Evolutionary conservation across 2,329 filamentous ascomycete species (phyloP), one percentile per base, ranked within the genome.

Genomic region (Chrysoporthe austroafricana): DNA sequence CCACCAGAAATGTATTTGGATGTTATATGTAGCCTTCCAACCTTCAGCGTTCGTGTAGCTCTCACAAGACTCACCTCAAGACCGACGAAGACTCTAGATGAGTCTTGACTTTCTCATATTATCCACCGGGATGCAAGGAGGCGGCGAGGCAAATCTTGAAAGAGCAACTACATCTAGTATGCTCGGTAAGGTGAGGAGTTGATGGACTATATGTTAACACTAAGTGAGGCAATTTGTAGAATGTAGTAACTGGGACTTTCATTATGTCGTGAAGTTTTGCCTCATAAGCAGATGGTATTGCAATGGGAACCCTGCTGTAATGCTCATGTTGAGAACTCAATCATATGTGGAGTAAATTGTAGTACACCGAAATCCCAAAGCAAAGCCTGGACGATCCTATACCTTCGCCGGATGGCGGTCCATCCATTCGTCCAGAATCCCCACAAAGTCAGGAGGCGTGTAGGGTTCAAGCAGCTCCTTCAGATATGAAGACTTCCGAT

Each of bases 351-450:
- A 21, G 9, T 39, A 9, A 39, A 7, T 32, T 16, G 50, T 4
- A 34, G 14, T 32, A n/a, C 2, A 21, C 6, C 18, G 26, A 21
- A 11, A 44, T 13, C 16, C 6, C 42, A 32, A 42, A 26, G 13
- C n/a, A 32, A 46, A 32, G 9, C n/a, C 1, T 2, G 26, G 1
- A 34, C 54, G 9, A 42, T 2, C 21, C 52, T 56, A 68, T 21
- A 50, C 50, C 57, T 73, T 69, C 46, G 4, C 32, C 16, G 58
- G 57, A 60, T 48, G 62, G 43, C 61, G 73, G n/a, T 39, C 64
- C 44, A 70, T 65, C 74, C 75, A 77, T 39, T 77, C 75, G 2
- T 75, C 72, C n/a, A 73, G 34, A 6, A 77, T 26, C 0, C 74
- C 74, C 1, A n/a, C 48, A 8, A 72, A 77, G 8, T 77, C 75